Percentiles rank a stretch among this genome's conserved stretches.
phyloP scores from a whole-genome alignment of 1,284 basidiomycete species.

The Pseudozyma hubeiensis region DNA sequence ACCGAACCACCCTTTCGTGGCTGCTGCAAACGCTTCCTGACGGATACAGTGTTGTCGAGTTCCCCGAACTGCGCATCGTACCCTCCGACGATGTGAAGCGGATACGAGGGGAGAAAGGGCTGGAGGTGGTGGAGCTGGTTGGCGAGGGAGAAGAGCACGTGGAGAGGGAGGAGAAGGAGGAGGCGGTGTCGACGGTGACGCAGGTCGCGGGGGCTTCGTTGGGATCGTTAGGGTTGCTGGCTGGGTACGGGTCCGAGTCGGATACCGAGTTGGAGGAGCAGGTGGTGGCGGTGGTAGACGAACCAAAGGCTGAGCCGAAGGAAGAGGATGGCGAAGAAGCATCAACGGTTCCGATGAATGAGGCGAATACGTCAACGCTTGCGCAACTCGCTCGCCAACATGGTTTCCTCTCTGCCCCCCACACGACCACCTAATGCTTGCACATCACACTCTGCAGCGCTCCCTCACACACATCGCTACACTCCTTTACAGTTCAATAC shows the following conservation, averaged over 20 bases:
- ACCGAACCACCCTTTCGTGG: conserved; percentile 4
- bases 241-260: conserved; percentile 22
- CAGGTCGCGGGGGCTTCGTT: not conserved
- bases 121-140: not conserved
- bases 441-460: not conserved
- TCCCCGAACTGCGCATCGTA: conserved; percentile 19
- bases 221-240: conserved; percentile 7
- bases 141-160: not conserved
- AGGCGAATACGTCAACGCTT: not conserved
- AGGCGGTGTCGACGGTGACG: conserved; percentile 3
- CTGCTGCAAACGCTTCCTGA: conserved; percentile 19
- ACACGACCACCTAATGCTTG: not conserved
- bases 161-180: not conserved
- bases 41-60: conserved; percentile 27
- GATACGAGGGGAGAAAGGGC: not conserved
- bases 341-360: not conserved
- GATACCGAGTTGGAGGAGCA: conserved; percentile 3
- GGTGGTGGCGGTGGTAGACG: not conserved
- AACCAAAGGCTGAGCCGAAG: not conserved
- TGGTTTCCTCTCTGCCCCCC: not conserved
- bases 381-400: conserved; percentile 4
- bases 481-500: not conserved
- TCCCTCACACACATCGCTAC: not conserved
- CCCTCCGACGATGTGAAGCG: not conserved
- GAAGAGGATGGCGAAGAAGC: not conserved